phyloP scores from a whole-genome alignment of 2,329 filamentous ascomycete genomes.

The Phaeosphaeria sp. region DNA sequence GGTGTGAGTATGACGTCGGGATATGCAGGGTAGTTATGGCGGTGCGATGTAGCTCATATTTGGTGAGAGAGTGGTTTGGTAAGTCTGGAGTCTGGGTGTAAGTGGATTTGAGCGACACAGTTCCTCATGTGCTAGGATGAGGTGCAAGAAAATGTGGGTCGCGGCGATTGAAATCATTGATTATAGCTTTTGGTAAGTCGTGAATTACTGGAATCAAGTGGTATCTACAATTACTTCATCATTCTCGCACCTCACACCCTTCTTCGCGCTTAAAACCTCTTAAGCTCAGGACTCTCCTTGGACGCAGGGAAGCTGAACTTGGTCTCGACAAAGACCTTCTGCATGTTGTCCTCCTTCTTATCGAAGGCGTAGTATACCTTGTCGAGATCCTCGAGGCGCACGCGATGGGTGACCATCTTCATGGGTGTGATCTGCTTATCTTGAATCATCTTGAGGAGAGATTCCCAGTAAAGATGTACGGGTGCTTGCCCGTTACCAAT shows the following conservation, averaged over 20 bases:
- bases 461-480: slow-evolving; percentile 84
- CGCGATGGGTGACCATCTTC: slow-evolving; percentile 82
- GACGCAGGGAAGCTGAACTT: slow-evolving; percentile 61
- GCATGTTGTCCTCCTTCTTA: slow-evolving; percentile 74
- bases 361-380: slow-evolving; percentile 68
- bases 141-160: too few relatives aligned
- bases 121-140: too few relatives aligned
- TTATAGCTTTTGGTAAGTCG: too few relatives aligned
- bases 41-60: background rate
- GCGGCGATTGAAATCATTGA: too few relatives aligned
- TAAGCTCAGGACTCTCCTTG: slow-evolving; percentile 59
- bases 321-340: slow-evolving; percentile 77
- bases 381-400: slow-evolving; percentile 59
- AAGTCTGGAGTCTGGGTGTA: too few relatives aligned
- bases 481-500: slow-evolving; percentile 74
- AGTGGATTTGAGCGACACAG: too few relatives aligned
- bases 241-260: background rate
- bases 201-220: too few relatives aligned
- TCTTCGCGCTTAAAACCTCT: slow-evolving; percentile 45
- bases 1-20: background rate
- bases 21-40: background rate
- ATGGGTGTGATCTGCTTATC: slow-evolving; percentile 73
- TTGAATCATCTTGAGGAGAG: slow-evolving; percentile 73
- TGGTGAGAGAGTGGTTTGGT: too few relatives aligned
- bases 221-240: background rate